These are phyloP conservation scores for Talaromyces wortmannii DNA, from an alignment of 495 filamentous ascomycete species.

Conservation along the genomic window DNA sequence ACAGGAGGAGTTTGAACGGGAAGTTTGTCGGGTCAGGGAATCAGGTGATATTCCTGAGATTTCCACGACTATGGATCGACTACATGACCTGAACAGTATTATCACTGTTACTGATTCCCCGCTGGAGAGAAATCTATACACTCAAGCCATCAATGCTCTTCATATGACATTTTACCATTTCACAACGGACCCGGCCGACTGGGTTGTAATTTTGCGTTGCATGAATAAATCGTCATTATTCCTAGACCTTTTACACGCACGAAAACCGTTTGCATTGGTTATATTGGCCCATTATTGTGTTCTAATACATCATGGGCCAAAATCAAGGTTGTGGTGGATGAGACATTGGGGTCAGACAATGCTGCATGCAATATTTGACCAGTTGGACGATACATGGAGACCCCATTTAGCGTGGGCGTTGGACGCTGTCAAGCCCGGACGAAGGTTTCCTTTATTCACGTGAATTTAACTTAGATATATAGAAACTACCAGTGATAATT, in stretches of 20 bases:
- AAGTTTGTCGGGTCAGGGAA: neutral
- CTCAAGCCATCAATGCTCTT: neutral
- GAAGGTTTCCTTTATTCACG: neutral
- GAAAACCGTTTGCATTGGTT: constrained; percentile 3
- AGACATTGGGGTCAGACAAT: neutral
- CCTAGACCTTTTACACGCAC: neutral
- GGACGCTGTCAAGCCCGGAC: neutral
- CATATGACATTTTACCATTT: neutral
- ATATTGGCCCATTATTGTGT: constrained; percentile 7
- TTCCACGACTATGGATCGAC: neutral
- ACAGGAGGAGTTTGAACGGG: neutral
- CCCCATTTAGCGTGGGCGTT: neutral
- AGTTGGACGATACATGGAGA: neutral
- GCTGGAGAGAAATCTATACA: neutral
- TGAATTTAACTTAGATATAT: neutral
- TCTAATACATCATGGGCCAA: constrained; percentile 1
- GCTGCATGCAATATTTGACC: neutral
- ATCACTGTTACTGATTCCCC: neutral
- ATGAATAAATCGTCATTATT: constrained; percentile 7
- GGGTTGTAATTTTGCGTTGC: neutral
- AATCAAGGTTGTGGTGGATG: neutral
- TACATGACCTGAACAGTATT: neutral
- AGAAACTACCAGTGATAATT: neutral
- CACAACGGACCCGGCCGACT: neutral
- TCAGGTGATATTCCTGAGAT: neutral